Evolutionary conservation across 306 rosid genomes (phyloP).

Genomic region (Quercus wislizeni): DNA sequence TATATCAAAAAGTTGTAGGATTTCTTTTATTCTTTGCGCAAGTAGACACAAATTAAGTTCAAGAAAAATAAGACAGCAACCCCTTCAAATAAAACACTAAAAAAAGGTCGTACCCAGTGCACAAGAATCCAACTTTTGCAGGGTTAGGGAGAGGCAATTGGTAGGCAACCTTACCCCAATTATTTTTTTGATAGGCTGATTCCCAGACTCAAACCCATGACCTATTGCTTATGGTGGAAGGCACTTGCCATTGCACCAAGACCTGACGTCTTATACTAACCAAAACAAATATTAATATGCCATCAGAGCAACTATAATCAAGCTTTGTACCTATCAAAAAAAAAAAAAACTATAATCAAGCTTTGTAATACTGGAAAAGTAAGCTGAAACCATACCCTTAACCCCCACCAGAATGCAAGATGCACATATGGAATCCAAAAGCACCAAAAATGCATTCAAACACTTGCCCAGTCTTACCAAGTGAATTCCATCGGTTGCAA

Average conservation of each 20-base stretch:
- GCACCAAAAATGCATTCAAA: conserved; percentile 5
- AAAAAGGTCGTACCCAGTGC: no score
- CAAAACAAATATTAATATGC: neutral
- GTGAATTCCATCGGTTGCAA: conserved; percentile 90
- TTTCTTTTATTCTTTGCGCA: neutral
- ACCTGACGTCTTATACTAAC: no score
- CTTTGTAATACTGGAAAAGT: neutral
- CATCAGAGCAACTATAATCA: neutral
- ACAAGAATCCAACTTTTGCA: no score
- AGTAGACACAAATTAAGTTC: neutral
- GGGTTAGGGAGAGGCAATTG: no score
- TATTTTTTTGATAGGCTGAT: no score
- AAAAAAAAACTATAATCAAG: neutral
- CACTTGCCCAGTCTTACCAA: conserved; percentile 54
- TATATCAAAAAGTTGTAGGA: neutral
- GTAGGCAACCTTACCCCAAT: no score
- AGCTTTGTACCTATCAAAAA: neutral
- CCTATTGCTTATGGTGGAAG: no score
- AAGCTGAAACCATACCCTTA: neutral
- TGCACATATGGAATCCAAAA: conserved; percentile 8
- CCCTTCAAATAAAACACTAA: no score
- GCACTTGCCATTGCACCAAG: no score
- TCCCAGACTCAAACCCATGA: no score
- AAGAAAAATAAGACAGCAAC: neutral
- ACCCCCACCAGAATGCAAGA: neutral